Percentiles rank a stretch among this genome's conserved stretches.
Evolutionary conservation across 1,139 yeast species (phyloP).

Genomic region (Sugiyamaella japonica): DNA sequence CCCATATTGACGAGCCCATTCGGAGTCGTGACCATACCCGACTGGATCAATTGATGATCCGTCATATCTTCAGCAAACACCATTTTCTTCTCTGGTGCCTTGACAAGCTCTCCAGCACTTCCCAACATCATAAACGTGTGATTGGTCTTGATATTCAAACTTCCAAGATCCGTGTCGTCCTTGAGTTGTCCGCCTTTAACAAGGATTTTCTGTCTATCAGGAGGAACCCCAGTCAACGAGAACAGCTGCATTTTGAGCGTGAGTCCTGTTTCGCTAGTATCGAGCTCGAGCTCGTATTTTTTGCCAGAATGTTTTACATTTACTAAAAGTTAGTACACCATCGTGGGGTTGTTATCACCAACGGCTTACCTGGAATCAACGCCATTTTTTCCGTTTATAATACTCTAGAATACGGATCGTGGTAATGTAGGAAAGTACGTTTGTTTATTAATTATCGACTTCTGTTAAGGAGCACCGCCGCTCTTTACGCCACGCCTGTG

Average conservation of each 20-base stretch:
- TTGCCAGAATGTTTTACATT: conserved; percentile 85
- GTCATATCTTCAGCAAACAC: conserved; percentile 72
- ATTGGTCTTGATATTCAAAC: conserved; percentile 58
- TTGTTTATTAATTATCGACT: too few relatives aligned
- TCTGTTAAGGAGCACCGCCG: not conserved
- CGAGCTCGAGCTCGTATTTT: conserved; percentile 65
- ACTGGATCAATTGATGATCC: conserved; percentile 45
- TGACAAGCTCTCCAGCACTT: conserved; percentile 66
- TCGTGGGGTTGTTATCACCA: too few relatives aligned
- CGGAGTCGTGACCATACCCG: conserved; percentile 45
- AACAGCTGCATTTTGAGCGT: conserved; percentile 71
- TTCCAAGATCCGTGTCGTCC: conserved; percentile 58
- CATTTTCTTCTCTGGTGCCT: conserved; percentile 55
- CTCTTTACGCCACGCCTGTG: not conserved
- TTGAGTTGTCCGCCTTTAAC: conserved; percentile 85
- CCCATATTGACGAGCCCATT: conserved; percentile 87
- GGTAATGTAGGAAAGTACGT: not conserved
- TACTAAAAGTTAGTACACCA: conserved; percentile 40
- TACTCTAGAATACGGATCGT: too few relatives aligned
- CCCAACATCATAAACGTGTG: conserved; percentile 88
- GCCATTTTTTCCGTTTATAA: conserved; percentile 8
- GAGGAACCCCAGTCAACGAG: conserved; percentile 75
- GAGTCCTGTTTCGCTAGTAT: conserved; percentile 52
- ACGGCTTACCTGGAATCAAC: conserved; percentile 15
- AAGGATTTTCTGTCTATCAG: conserved; percentile 84